Evolutionary conservation across 2,329 filamentous ascomycete species (phyloP).

Genomic region (Verticillium dahliae): DNA sequence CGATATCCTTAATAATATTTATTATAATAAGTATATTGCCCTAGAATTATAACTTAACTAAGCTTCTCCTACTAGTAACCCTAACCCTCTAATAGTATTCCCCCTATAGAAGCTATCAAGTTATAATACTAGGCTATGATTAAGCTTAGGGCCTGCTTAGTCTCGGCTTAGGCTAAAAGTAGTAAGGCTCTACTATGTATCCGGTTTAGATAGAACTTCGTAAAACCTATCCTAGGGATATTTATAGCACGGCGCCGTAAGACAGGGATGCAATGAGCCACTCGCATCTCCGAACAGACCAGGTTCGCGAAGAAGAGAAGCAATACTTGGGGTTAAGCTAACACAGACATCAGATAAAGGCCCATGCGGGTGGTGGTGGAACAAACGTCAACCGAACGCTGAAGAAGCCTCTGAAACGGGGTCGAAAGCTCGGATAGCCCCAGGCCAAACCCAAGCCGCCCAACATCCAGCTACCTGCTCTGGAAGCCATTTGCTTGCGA

Average conservation of each 20-base stretch:
- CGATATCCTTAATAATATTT: too few relatives aligned
- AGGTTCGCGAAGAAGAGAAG: not conserved
- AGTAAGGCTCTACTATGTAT: not conserved
- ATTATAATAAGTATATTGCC: too few relatives aligned
- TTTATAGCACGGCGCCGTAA: not conserved
- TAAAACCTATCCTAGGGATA: not conserved
- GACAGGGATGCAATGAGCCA: slow-evolving; percentile 7
- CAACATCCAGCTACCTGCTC: too few relatives aligned
- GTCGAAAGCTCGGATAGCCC: not conserved
- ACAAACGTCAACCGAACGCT: slow-evolving; percentile 9
- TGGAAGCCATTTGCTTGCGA: too few relatives aligned
- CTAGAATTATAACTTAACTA: too few relatives aligned
- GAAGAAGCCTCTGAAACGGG: not conserved
- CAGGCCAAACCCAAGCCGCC: too few relatives aligned
- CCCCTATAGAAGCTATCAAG: too few relatives aligned
- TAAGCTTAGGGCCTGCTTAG: too few relatives aligned
- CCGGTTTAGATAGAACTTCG: not conserved
- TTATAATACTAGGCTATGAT: too few relatives aligned
- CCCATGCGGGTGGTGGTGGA: slow-evolving; percentile 8
- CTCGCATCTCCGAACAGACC: slow-evolving; percentile 11
- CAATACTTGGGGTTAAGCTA: not conserved
- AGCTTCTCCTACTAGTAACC: too few relatives aligned
- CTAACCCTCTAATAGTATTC: too few relatives aligned
- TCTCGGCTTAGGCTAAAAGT: too few relatives aligned
- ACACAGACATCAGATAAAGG: slow-evolving; percentile 10